phyloP scores from a whole-genome alignment of 2,329 filamentous ascomycete genomes.

The Alternaria consortialis region DNA sequence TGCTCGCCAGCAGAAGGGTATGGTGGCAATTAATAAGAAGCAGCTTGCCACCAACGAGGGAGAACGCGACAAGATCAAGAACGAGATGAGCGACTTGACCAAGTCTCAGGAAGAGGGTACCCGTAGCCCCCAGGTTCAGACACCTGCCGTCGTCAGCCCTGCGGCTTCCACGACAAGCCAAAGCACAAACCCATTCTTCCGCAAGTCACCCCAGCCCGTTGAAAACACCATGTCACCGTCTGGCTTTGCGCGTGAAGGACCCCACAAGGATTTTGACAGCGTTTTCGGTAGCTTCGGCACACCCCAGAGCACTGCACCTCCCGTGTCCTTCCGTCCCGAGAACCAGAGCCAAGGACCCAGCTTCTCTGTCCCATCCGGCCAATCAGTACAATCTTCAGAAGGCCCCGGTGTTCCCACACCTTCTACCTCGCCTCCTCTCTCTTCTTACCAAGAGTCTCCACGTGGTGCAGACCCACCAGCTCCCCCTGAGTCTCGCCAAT shows the following conservation, averaged over 20 bases:
- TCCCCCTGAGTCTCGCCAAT: conserved; percentile 77
- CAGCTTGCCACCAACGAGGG: conserved; percentile 88
- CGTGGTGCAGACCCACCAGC: conserved; percentile 67
- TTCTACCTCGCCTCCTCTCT: conserved; percentile 69
- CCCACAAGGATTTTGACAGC: conserved; percentile 73
- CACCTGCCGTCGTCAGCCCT: conserved; percentile 71
- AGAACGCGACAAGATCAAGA: conserved; percentile 86
- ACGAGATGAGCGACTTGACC: conserved; percentile 75
- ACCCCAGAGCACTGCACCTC: conserved; percentile 57
- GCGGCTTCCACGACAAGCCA: conserved; percentile 67
- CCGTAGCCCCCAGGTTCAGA: conserved; percentile 44
- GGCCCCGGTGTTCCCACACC: conserved; percentile 65
- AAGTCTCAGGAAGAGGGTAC: conserved; percentile 67
- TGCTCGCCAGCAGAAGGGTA: conserved; percentile 91
- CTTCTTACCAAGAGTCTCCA: conserved; percentile 63
- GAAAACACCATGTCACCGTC: conserved; percentile 61
- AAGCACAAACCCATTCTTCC: conserved; percentile 95
- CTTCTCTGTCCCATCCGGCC: conserved; percentile 53
- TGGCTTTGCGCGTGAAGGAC: conserved; percentile 55
- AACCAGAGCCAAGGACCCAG: conserved; percentile 49
- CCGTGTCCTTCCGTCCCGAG: conserved; percentile 70
- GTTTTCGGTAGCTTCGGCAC: conserved; percentile 76
- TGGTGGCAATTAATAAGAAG: conserved; percentile 99
- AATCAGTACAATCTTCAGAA: conserved; percentile 56
- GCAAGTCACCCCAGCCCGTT: conserved; percentile 62